Percentiles rank a stretch among this genome's conserved stretches.
These are phyloP conservation scores for Galerina marginata DNA, from an alignment of 768 basidiomycete species.

Conservation along the genomic window DNA sequence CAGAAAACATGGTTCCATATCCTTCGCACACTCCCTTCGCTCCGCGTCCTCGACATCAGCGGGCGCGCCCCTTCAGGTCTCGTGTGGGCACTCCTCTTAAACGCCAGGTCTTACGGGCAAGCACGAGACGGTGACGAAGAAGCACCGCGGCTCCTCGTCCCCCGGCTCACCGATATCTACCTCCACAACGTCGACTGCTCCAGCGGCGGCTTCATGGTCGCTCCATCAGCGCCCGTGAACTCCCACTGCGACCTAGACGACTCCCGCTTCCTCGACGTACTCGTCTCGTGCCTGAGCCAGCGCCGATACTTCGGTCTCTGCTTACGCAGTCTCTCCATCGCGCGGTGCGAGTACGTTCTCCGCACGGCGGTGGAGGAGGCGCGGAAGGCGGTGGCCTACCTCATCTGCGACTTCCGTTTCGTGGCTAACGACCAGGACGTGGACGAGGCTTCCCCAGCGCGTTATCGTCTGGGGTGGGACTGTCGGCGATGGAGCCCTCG, in stretches of 20 bases:
- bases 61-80: conserved; percentile 46
- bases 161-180: conserved; percentile 42
- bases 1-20: conserved; percentile 44
- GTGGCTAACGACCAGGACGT: conserved; percentile 31
- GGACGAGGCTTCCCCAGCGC: conserved; percentile 26
- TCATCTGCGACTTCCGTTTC: conserved; percentile 40
- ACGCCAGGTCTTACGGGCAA: conserved; percentile 36
- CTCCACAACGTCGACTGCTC: conserved; percentile 44
- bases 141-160: conserved; percentile 33
- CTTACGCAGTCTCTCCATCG: conserved; percentile 42
- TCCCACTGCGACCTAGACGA: conserved; percentile 44
- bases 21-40: conserved; percentile 32
- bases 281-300: conserved; percentile 35
- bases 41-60: conserved; percentile 41
- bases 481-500: conserved; percentile 20
- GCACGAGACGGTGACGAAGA: conserved; percentile 30
- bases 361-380: conserved; percentile 30
- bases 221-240: conserved; percentile 33
- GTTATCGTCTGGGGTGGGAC: conserved; percentile 30
- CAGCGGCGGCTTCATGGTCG: conserved; percentile 46
- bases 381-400: conserved; percentile 34
- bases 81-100: conserved; percentile 44
- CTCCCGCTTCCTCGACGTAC: conserved; percentile 46
- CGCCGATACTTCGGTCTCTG: conserved; percentile 32
- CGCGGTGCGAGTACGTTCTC: conserved; percentile 36